Conservation (phyloP, 2,329 filamentous ascomycete species). For the Fusarium sp. region DNA sequence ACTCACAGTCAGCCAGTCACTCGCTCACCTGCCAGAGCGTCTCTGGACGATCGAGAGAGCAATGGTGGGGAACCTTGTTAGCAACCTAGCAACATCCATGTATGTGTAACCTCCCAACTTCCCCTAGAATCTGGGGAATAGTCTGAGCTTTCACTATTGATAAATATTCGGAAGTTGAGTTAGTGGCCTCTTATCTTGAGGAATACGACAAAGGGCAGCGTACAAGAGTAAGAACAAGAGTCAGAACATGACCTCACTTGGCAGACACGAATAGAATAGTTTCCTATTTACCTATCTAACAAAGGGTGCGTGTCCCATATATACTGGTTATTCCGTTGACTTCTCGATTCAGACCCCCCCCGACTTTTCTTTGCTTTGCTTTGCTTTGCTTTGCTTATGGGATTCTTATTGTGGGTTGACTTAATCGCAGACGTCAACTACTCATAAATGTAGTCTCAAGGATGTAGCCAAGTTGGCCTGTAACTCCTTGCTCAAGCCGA, state of each 20-base stretch:
- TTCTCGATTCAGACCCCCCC: constrained; percentile 28
- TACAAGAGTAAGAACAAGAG: not conserved
- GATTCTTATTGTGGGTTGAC: constrained; percentile 21
- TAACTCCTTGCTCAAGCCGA: constrained; percentile 10
- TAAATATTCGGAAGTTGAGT: constrained; percentile 12
- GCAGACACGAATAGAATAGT: constrained; percentile 2
- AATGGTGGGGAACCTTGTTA: constrained; percentile 30
- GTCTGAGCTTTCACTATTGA: constrained; percentile 5
- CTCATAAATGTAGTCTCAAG: not conserved
- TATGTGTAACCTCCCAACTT: constrained; percentile 1
- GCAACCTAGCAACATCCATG: constrained; percentile 2
- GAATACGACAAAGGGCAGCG: not conserved
- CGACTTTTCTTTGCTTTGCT: constrained; percentile 21
- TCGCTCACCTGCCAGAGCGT: constrained; percentile 37
- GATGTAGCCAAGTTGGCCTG: not conserved
- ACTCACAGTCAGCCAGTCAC: not conserved
- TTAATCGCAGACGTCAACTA: not conserved
- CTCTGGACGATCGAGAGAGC: constrained; percentile 25
- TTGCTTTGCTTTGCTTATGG: constrained; percentile 40
- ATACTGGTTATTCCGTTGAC: constrained; percentile 22
- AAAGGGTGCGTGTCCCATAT: constrained; percentile 14
- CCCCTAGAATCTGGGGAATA: constrained; percentile 18
- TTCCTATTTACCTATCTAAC: not conserved
- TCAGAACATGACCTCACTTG: not conserved
- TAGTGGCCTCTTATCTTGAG: not conserved